Conservation (phyloP, 306 rosid species). For the Glycyrrhiza uralensis region DNA sequence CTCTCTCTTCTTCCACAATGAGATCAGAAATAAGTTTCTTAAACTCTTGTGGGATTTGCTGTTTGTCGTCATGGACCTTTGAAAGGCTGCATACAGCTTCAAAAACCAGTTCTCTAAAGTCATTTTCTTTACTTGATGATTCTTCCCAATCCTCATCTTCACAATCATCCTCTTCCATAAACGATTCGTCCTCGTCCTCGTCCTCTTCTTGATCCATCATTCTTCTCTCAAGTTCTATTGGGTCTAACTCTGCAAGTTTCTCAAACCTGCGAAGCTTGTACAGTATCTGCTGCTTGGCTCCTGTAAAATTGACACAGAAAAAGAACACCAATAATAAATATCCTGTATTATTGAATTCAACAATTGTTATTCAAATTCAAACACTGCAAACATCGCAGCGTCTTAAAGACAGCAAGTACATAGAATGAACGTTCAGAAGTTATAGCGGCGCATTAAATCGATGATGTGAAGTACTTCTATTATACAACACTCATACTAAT, state of each 20-base stretch:
- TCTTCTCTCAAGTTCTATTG: slow-evolving; percentile 76
- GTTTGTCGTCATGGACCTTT: slow-evolving; percentile 25
- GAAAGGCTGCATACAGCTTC: slow-evolving; percentile 36
- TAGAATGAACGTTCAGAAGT: not conserved
- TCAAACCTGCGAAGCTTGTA: slow-evolving; percentile 85
- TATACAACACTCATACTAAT: not conserved
- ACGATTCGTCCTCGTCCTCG: slow-evolving; percentile 25
- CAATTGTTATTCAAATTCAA: not conserved
- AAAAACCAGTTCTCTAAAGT: slow-evolving; percentile 22
- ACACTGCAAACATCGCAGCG: not conserved
- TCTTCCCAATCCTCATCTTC: slow-evolving; percentile 23
- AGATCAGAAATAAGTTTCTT: slow-evolving; percentile 66
- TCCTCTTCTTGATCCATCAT: slow-evolving; percentile 54
- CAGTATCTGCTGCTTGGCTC: slow-evolving; percentile 74
- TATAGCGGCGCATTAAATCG: not conserved
- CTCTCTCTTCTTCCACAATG: slow-evolving; percentile 59
- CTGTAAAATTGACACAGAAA: slow-evolving; percentile 39
- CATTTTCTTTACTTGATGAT: slow-evolving; percentile 30
- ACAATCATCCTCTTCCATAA: slow-evolving; percentile 27
- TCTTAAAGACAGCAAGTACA: not conserved
- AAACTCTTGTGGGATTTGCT: slow-evolving; percentile 42
- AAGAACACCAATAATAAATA: not conserved
- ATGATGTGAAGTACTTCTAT: not conserved
- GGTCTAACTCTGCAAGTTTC: slow-evolving; percentile 84
- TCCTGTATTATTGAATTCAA: not conserved